Conservation (phyloP, 371 early-diverging fungal species). For the Thermomucor indicae-seudaticae region DNA sequence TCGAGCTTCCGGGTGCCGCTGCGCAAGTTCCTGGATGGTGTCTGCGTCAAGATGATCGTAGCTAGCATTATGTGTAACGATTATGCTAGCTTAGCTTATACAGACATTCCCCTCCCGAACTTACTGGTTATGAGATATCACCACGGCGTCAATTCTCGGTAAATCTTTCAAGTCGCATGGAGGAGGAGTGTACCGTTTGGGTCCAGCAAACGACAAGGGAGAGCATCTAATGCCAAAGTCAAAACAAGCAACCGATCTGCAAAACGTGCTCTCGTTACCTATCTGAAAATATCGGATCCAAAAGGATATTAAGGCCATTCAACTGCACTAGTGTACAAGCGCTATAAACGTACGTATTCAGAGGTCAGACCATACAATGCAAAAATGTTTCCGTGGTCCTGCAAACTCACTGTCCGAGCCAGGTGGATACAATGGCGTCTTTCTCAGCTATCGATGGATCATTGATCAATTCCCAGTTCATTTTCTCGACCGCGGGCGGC, state of each 20-base stretch:
- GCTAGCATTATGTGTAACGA: slow-evolving; percentile 6
- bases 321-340: slow-evolving; percentile 62
- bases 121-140: slow-evolving; percentile 72
- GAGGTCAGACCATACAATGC: too few relatives aligned
- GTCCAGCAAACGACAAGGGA: slow-evolving; percentile 57
- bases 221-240: slow-evolving; percentile 50
- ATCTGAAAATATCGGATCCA: slow-evolving; percentile 73
- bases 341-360: too few relatives aligned
- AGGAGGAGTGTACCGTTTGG: slow-evolving; percentile 60
- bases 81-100: background rate
- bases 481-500: slow-evolving; percentile 11
- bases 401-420: slow-evolving; percentile 39
- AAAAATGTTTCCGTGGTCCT: too few relatives aligned
- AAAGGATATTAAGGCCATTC: slow-evolving; percentile 62
- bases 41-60: slow-evolving; percentile 75
- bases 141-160: slow-evolving; percentile 63
- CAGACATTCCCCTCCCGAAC: background rate
- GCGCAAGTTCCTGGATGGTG: slow-evolving; percentile 48
- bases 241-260: background rate
- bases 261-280: too few relatives aligned
- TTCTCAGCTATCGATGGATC: slow-evolving; percentile 10
- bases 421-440: slow-evolving; percentile 24
- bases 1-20: slow-evolving; percentile 32
- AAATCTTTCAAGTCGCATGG: slow-evolving; percentile 66
- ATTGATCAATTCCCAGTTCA: slow-evolving; percentile 18